Percentiles rank a stretch among this genome's conserved stretches.
These are phyloP conservation scores for Mortierella sp. DNA, from an alignment of 371 early-diverging fungal genomes.

Conservation along the genomic window DNA sequence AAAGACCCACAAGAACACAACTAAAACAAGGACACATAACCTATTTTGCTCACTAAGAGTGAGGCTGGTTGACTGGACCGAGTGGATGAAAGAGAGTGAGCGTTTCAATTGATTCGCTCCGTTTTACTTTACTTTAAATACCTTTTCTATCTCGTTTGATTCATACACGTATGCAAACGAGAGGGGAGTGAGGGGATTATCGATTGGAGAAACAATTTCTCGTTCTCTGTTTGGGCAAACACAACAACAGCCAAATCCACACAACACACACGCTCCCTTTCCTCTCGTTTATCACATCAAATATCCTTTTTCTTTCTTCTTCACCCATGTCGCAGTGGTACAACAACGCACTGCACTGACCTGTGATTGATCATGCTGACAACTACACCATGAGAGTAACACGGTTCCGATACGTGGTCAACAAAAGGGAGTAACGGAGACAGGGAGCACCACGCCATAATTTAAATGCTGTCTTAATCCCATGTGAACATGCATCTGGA, in stretches of 20 bases:
- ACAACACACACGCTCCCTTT: neutral
- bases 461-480: neutral
- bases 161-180: too few relatives aligned
- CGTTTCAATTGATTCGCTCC: slow-evolving; percentile 11
- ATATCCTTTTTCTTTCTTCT: neutral
- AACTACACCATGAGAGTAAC: neutral
- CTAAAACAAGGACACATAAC: neutral
- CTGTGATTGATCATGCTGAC: slow-evolving; percentile 44
- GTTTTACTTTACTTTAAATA: slow-evolving; percentile 10
- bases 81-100: neutral
- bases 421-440: neutral
- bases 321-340: slow-evolving; percentile 58
- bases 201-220: neutral
- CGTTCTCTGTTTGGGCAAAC: neutral
- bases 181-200: too few relatives aligned
- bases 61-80: neutral
- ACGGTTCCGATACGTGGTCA: neutral
- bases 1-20: neutral
- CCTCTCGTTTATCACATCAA: neutral
- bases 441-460: neutral
- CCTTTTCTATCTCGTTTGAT: neutral
- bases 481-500: slow-evolving; percentile 4
- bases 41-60: neutral
- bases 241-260: neutral
- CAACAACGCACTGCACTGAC: slow-evolving; percentile 54